phyloP scores from a whole-genome alignment of 2,329 filamentous ascomycete genomes.

The Pleurostoma richardsiae region DNA sequence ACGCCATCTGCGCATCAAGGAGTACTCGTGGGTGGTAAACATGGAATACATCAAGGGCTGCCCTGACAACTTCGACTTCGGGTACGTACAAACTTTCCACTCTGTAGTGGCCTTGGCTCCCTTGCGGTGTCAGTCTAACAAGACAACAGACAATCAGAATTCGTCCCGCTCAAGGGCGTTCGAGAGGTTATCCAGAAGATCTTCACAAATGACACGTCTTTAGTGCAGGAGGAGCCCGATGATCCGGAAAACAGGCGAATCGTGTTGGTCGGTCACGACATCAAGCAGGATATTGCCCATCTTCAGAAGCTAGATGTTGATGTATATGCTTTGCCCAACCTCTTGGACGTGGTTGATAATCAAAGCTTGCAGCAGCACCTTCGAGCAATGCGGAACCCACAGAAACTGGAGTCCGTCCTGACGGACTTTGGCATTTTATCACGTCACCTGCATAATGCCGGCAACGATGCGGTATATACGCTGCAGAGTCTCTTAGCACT shows the following conservation, averaged over 20 bases:
- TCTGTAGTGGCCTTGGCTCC: neutral
- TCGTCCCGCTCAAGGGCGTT: slow-evolving; percentile 28
- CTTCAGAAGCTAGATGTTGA: slow-evolving; percentile 62
- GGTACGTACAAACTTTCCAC: slow-evolving; percentile 36
- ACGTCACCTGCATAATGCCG: slow-evolving; percentile 75
- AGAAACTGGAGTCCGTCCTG: slow-evolving; percentile 58
- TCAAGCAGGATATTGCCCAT: slow-evolving; percentile 62
- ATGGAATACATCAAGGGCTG: slow-evolving; percentile 64
- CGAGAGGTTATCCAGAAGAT: slow-evolving; percentile 26
- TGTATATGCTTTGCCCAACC: slow-evolving; percentile 42
- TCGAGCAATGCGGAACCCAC: slow-evolving; percentile 43
- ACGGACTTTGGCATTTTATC: slow-evolving; percentile 56
- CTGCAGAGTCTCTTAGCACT: slow-evolving; percentile 68
- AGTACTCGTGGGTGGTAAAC: slow-evolving; percentile 65
- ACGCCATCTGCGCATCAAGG: slow-evolving; percentile 72
- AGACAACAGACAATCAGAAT: slow-evolving; percentile 31
- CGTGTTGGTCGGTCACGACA: slow-evolving; percentile 75
- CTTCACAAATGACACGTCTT: slow-evolving; percentile 20
- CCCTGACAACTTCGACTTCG: slow-evolving; percentile 71
- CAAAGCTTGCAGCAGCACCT: slow-evolving; percentile 63
- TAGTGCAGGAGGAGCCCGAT: neutral
- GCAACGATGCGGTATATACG: slow-evolving; percentile 81
- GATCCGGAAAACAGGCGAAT: slow-evolving; percentile 35
- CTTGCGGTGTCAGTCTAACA: slow-evolving; percentile 7
- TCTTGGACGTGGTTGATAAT: slow-evolving; percentile 69